Base-by-base conservation (phyloP, 352 stramenopile species). In the Pythium dissimile region DNA sequence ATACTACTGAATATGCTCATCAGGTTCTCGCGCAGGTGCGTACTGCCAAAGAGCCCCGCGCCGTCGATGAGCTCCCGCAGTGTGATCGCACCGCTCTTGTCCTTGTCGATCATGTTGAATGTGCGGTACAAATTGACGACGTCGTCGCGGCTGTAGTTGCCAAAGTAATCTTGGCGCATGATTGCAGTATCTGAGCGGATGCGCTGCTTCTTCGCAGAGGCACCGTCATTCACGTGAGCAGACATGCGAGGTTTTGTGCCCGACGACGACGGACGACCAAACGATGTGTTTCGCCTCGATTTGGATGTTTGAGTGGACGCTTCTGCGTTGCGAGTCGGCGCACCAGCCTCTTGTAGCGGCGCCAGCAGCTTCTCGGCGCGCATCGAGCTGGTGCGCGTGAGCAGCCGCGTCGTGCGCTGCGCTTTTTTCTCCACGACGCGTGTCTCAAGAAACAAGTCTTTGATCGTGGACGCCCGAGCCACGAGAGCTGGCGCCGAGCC, bases 1-100 rank as follows among this genome's bases (percentile, higher is more conserved):
- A 93, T 77, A 34, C 77, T 86, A 52, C 68, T 81, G 64, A 93
- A 93, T 45, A 93, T 87, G 26, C 83, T 82, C 44, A 75, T 73
- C 2, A 89, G 62, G 27, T 89, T 88, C 16, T 88, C 75, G 16
- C 85, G 77, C 62, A 89, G 68, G 20, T 88, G 70, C 2, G 71
- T 75, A 9, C 80, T 78, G 0, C 74, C 67, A 57, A 89, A 87
- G 15, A 89, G 62, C 12, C 74, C 77, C 1, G 77, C 69, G n/a
- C 74, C 78, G 16, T 82, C 66, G 5, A 86, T 56, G 0, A 93
- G 60, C 44, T 93, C 83, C 0, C 64, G 64, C 21, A 90, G 39
- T 32, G 81, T 85, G 54, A 91, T 84, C 16, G 67, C 67, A 0
- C 83, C 80, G 57, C 79, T 90, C n/a, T 72, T 53, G 34, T 93